Percentiles rank a stretch among this genome's conserved stretches.
phyloP scores from a whole-genome alignment of 306 rosid genomes.

The Glycyrrhiza uralensis region DNA sequence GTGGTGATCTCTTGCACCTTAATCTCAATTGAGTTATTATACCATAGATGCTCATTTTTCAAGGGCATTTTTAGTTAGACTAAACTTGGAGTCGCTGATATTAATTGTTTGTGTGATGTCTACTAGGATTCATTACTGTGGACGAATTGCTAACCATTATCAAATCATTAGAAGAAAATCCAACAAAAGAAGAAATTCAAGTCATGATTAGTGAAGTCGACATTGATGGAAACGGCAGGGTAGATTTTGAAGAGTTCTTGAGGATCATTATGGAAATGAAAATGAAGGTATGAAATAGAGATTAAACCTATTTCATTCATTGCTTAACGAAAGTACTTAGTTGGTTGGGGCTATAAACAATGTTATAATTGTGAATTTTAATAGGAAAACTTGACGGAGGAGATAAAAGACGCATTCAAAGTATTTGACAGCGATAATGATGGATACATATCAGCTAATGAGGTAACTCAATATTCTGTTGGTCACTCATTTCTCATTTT shows the following conservation, averaged over 20 bases:
- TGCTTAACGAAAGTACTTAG: not conserved
- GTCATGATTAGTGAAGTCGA: constrained; percentile 69
- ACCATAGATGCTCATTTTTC: not conserved
- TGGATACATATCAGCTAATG: constrained; percentile 72
- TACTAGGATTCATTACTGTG: constrained; percentile 76
- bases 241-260: constrained; percentile 75
- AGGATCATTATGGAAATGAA: constrained; percentile 66
- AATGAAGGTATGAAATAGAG: constrained; percentile 57
- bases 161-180: constrained; percentile 74
- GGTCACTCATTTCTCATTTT: not conserved
- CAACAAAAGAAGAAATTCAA: constrained; percentile 64
- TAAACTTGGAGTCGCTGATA: not conserved
- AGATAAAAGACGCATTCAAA: constrained; percentile 78
- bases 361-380: not conserved
- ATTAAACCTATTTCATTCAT: not conserved
- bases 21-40: not conserved
- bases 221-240: constrained; percentile 65
- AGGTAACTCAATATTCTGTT: constrained; percentile 41
- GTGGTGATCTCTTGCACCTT: constrained; percentile 27
- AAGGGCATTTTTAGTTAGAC: not conserved
- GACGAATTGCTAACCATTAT: constrained; percentile 72
- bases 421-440: constrained; percentile 80
- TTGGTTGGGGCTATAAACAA: not conserved
- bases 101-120: not conserved
- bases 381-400: constrained; percentile 51